phyloP scores from a whole-genome alignment of 371 early-diverging fungal genomes.

The Mucor indicus region DNA sequence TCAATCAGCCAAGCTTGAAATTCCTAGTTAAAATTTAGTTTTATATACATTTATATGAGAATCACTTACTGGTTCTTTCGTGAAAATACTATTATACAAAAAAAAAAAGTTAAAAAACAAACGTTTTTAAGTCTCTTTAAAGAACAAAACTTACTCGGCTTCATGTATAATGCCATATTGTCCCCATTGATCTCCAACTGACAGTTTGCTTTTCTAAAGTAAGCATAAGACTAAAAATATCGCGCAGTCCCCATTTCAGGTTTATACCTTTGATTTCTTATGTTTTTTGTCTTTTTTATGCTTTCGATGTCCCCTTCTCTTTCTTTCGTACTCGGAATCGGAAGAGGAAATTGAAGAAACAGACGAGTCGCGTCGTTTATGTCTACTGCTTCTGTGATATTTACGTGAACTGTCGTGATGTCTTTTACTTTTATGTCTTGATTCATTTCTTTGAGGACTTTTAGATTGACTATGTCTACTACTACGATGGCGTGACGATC shows the following conservation, averaged over 20 bases:
- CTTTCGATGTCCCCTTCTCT: slow-evolving; percentile 26
- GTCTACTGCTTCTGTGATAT: neutral
- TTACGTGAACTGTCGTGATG: neutral
- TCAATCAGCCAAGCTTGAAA: slow-evolving; percentile 77
- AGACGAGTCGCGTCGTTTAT: neutral
- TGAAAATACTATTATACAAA: slow-evolving; percentile 37
- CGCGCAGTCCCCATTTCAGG: too few species aligned
- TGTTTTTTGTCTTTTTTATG: slow-evolving; percentile 38
- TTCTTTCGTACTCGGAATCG: slow-evolving; percentile 2
- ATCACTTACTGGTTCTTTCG: slow-evolving; percentile 49
- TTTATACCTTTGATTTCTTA: slow-evolving; percentile 30
- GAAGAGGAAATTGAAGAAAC: slow-evolving; percentile 2
- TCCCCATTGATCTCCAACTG: slow-evolving; percentile 46
- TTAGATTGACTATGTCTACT: neutral
- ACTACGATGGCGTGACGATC: neutral
- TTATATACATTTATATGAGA: neutral
- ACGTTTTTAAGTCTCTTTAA: neutral
- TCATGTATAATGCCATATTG: slow-evolving; percentile 60
- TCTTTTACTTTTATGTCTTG: neutral
- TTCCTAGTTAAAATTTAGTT: slow-evolving; percentile 38
- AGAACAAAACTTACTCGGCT: slow-evolving; percentile 36
- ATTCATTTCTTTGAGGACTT: neutral
- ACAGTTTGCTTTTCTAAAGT: slow-evolving; percentile 20
- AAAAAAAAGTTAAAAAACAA: neutral
- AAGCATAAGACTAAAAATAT: too few species aligned